Evolutionary conservation across 2,329 filamentous ascomycete species (phyloP).

Genomic region (Myrmaecium sp.): DNA sequence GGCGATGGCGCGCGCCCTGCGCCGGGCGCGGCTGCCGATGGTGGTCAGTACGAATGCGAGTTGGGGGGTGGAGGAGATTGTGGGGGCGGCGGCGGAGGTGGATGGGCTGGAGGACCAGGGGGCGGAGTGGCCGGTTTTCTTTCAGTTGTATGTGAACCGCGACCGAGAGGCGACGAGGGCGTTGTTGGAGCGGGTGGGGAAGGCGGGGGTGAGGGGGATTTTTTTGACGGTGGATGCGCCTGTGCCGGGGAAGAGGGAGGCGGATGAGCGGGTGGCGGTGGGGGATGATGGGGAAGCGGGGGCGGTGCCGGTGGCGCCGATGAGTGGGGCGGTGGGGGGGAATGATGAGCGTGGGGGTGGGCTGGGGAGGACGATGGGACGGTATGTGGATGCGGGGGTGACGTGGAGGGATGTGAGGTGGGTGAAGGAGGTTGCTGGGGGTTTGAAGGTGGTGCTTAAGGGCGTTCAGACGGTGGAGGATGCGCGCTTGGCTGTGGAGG

Average conservation of each 20-base stretch:
- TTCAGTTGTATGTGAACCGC: slow-evolving; percentile 46
- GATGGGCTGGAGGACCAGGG: background rate
- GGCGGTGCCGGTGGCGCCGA: slow-evolving; percentile 28
- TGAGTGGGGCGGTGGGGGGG: slow-evolving; percentile 30
- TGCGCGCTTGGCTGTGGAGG: slow-evolving; percentile 23
- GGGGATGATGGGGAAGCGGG: too few species aligned
- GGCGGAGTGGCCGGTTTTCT: slow-evolving; percentile 34
- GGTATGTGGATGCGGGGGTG: slow-evolving; percentile 40
- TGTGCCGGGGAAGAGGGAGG: slow-evolving; percentile 38
- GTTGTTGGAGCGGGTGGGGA: slow-evolving; percentile 28
- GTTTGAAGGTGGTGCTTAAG: slow-evolving; percentile 22
- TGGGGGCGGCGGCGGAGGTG: background rate
- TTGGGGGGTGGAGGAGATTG: too few species aligned
- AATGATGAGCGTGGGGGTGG: slow-evolving; percentile 40
- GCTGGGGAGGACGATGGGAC: slow-evolving; percentile 39
- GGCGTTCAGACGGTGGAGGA: slow-evolving; percentile 25
- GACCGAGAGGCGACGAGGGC: slow-evolving; percentile 33
- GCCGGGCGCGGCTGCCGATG: slow-evolving; percentile 2
- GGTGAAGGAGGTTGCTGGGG: slow-evolving; percentile 16
- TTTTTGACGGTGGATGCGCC: slow-evolving; percentile 44
- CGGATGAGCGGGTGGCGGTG: slow-evolving; percentile 27
- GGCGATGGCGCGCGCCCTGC: slow-evolving; percentile 15
- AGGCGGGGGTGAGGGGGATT: slow-evolving; percentile 33
- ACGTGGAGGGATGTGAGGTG: slow-evolving; percentile 28
- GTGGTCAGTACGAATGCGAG: too few species aligned